A percentile compares a stretch with the other conserved stretches of the same genome.
Conservation (phyloP, 2,329 filamentous ascomycete species). For the Gnomoniopsis smithogilvyi region DNA sequence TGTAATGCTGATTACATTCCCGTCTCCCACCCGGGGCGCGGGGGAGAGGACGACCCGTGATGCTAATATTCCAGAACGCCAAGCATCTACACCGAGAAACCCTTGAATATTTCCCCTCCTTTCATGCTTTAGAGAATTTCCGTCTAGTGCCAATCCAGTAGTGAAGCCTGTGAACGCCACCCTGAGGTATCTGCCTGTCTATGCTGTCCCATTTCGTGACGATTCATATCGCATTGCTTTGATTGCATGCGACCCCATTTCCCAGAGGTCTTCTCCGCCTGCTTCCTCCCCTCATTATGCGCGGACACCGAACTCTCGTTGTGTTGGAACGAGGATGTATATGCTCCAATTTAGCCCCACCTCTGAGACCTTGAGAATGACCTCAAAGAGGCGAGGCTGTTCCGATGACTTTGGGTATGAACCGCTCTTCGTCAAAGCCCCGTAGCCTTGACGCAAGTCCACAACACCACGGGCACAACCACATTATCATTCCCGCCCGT, state of each 20-base stretch:
- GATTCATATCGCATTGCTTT: not conserved
- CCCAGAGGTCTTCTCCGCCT: not conserved
- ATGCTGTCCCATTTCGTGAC: not conserved
- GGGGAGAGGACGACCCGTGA: no score
- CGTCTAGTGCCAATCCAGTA: not conserved
- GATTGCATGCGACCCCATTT: not conserved
- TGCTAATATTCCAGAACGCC: no score
- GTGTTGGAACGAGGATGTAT: not conserved
- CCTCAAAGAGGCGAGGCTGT: not conserved
- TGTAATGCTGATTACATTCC: no score
- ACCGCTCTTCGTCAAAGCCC: not conserved
- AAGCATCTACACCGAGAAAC: not conserved
- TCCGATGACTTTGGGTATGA: not conserved
- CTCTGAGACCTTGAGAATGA: not conserved
- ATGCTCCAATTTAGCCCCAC: not conserved
- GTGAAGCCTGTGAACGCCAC: not conserved
- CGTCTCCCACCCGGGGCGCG: no score
- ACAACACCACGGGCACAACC: conserved; percentile 87
- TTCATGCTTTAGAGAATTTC: not conserved
- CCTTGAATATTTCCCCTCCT: not conserved
- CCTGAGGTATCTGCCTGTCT: conserved; percentile 10
- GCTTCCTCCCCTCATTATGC: not conserved
- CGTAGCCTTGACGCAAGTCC: conserved; percentile 81
- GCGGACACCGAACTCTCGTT: not conserved
- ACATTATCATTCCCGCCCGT: conserved; percentile 99